Evolutionary conservation across 1,284 basidiomycete genomes (phyloP).

Genomic region (Entoloma clypeatum): DNA sequence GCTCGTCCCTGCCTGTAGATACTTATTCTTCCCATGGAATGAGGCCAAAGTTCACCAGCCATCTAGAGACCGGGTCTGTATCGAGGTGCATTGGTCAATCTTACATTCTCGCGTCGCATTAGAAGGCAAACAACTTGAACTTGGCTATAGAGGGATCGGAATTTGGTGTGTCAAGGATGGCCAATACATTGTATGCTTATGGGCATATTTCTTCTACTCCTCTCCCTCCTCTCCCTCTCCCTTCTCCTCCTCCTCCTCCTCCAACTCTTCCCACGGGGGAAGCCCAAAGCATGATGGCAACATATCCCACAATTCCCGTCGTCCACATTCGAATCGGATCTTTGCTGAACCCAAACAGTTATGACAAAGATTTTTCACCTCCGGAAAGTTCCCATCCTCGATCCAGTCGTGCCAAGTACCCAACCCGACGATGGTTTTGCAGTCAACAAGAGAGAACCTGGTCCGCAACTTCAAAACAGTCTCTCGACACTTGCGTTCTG

Average conservation of each 20-base stretch:
- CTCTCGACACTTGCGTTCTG: not conserved
- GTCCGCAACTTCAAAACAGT: not conserved
- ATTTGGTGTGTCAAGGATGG: too few species aligned
- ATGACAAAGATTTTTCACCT: not conserved
- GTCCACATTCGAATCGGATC: not conserved
- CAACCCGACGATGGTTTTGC: not conserved
- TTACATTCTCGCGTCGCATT: too few species aligned
- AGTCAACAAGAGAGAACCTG: not conserved
- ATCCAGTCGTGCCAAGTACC: not conserved
- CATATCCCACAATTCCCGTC: slow-evolving; percentile 7
- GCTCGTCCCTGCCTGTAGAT: too few species aligned
- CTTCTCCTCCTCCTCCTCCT: not conserved
- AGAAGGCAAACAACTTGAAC: too few species aligned
- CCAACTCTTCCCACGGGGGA: slow-evolving; percentile 10
- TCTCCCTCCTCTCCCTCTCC: too few species aligned
- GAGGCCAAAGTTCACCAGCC: too few species aligned
- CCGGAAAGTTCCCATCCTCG: not conserved
- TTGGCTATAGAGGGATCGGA: too few species aligned
- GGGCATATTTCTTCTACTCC: too few species aligned
- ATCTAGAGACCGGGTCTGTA: too few species aligned
- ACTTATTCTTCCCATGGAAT: too few species aligned
- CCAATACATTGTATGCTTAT: too few species aligned
- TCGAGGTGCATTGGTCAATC: too few species aligned
- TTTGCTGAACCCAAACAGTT: not conserved
- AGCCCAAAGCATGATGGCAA: slow-evolving; percentile 12